phyloP scores from a whole-genome alignment of 2,329 filamentous ascomycete species.

The Penicillium expansum region DNA sequence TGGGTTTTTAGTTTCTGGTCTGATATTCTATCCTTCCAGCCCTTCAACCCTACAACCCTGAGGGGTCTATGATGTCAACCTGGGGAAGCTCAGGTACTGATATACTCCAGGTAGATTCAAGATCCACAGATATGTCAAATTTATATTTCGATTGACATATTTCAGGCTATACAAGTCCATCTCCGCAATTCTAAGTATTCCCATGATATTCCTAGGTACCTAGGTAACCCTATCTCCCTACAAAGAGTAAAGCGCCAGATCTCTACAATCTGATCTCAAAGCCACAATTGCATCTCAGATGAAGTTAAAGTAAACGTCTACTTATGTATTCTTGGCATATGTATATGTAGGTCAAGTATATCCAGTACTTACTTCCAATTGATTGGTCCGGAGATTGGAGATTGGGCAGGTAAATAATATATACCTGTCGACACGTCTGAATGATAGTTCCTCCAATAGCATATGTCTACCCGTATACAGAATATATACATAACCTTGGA shows the following conservation, averaged over 20 bases:
- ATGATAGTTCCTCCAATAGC: slow-evolving; percentile 1
- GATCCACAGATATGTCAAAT: background rate
- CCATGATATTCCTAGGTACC: no score
- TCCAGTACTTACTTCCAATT: background rate
- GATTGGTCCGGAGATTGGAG: background rate
- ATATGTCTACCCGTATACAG: no score
- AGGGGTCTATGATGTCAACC: slow-evolving; percentile 7
- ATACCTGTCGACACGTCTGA: slow-evolving; percentile 5
- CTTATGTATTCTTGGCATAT: background rate
- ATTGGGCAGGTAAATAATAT: slow-evolving; percentile 8
- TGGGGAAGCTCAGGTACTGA: background rate
- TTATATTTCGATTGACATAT: background rate
- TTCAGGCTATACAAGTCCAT: background rate
- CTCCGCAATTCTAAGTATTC: background rate
- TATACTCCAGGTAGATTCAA: background rate
- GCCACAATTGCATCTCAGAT: background rate
- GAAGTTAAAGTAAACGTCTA: background rate
- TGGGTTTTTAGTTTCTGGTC: background rate
- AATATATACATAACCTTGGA: slow-evolving; percentile 12
- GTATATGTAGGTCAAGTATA: background rate
- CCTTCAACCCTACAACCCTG: background rate
- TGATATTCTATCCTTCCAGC: background rate
- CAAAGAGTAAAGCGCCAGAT: background rate
- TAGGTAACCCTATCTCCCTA: background rate
- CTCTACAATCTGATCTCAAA: background rate